phyloP scores from a whole-genome alignment of 805 yeast species.

The Starmerella gropengiesseri region DNA sequence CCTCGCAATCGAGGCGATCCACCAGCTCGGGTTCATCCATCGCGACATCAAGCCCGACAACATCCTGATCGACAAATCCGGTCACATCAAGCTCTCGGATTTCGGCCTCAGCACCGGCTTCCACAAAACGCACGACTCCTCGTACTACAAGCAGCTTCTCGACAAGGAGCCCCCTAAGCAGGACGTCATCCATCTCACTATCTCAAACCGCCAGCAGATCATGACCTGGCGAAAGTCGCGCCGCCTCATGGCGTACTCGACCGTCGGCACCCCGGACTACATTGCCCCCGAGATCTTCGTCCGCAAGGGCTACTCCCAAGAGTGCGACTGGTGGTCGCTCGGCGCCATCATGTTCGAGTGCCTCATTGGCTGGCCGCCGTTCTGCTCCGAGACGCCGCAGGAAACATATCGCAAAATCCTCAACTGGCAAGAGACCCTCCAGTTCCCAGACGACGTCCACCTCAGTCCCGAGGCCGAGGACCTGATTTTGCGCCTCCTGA shows the following conservation, averaged over 20 bases:
- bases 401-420: constrained; percentile 86
- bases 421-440: constrained; percentile 80
- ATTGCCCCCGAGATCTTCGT: constrained; percentile 91
- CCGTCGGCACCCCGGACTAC: constrained; percentile 94
- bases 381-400: constrained; percentile 88
- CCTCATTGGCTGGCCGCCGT: constrained; percentile 94
- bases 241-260: constrained; percentile 87
- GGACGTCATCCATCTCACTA: constrained; percentile 89
- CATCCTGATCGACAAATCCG: constrained; percentile 69
- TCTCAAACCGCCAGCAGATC: constrained; percentile 89
- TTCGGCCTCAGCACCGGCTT: constrained; percentile 83
- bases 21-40: constrained; percentile 86
- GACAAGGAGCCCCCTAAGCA: constrained; percentile 43
- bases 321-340: constrained; percentile 96
- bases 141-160: constrained; percentile 69
- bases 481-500: constrained; percentile 62
- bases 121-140: constrained; percentile 86
- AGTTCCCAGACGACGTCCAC: constrained; percentile 86
- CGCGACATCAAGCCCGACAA: constrained; percentile 97
- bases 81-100: constrained; percentile 59
- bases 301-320: constrained; percentile 91
- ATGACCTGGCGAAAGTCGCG: constrained; percentile 93
- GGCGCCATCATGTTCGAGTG: constrained; percentile 97
- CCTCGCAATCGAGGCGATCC: constrained; percentile 87
- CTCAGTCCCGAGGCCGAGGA: constrained; percentile 83